Conservation (phyloP, 306 rosid species). For the Vachellia pachyceras region DNA sequence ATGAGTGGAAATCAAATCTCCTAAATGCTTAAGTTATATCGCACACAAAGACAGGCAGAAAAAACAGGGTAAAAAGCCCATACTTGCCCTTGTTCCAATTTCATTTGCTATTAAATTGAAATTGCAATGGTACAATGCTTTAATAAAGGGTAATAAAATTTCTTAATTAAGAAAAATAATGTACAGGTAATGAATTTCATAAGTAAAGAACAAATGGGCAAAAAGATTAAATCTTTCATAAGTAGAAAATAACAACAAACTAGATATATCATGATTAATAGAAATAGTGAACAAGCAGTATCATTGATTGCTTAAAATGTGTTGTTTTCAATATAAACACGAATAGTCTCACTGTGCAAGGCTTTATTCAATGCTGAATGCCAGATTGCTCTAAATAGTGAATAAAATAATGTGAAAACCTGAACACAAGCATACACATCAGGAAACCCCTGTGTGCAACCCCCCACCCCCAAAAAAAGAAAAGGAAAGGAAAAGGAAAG, state of each 20-base stretch:
- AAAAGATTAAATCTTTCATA: background rate
- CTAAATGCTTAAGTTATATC: background rate
- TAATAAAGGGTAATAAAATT: background rate
- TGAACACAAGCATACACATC: background rate
- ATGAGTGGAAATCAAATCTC: background rate
- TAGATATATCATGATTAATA: conserved; percentile 1
- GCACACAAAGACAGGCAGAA: background rate
- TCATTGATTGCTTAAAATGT: background rate
- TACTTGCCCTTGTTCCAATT: no score
- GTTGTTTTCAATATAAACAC: background rate
- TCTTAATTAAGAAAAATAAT: background rate
- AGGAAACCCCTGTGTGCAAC: background rate
- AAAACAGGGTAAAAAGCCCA: background rate
- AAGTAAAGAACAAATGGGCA: background rate
- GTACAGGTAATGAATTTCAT: no score
- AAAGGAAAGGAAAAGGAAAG: conserved; percentile 2
- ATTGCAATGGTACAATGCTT: background rate
- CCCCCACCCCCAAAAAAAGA: background rate
- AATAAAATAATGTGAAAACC: no score
- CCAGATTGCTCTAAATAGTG: background rate
- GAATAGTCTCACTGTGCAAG: background rate
- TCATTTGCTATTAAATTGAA: background rate
- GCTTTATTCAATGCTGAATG: background rate
- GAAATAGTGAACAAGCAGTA: conserved; percentile 6
- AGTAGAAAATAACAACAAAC: background rate